These are phyloP conservation scores for Sisymbrium irio DNA, from an alignment of 345 rosid genomes.

Conservation along the genomic window DNA sequence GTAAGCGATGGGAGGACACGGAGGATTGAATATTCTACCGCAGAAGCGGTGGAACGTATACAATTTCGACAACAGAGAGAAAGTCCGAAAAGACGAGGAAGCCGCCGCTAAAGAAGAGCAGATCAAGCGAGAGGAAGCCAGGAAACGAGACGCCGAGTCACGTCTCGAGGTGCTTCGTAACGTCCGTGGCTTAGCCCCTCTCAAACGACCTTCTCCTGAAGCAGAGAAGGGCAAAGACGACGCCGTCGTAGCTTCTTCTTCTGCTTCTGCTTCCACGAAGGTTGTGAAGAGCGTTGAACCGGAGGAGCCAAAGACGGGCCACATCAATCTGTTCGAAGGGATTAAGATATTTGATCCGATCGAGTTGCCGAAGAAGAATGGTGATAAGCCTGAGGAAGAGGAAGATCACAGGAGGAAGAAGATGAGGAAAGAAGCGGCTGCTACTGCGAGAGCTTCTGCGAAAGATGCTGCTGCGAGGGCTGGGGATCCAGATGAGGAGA, in stretches of 20 bases:
- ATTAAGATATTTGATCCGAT: conserved; percentile 83
- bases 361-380: conserved; percentile 34
- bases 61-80: conserved; percentile 80
- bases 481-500: conserved; percentile 72
- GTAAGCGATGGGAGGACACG: conserved; percentile 83
- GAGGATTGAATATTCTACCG: conserved; percentile 90
- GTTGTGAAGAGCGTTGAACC: conserved; percentile 19
- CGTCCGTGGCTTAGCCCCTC: conserved; percentile 78
- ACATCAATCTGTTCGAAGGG: conserved; percentile 90
- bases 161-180: conserved; percentile 75
- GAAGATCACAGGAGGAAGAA: conserved; percentile 63
- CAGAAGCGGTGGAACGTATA: conserved; percentile 96
- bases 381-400: conserved; percentile 40
- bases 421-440: conserved; percentile 74
- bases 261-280: not conserved
- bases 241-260: not conserved
- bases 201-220: conserved; percentile 27
- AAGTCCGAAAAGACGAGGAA: conserved; percentile 80
- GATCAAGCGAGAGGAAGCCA: conserved; percentile 65
- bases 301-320: conserved; percentile 58
- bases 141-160: conserved; percentile 79
- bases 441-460: conserved; percentile 41
- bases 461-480: conserved; percentile 36
- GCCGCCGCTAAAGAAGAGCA: conserved; percentile 89
- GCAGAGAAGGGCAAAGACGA: conserved; percentile 15